These are phyloP conservation scores for Rhodotorula sp. DNA, from an alignment of 1,284 basidiomycete genomes.

Conservation along the genomic window DNA sequence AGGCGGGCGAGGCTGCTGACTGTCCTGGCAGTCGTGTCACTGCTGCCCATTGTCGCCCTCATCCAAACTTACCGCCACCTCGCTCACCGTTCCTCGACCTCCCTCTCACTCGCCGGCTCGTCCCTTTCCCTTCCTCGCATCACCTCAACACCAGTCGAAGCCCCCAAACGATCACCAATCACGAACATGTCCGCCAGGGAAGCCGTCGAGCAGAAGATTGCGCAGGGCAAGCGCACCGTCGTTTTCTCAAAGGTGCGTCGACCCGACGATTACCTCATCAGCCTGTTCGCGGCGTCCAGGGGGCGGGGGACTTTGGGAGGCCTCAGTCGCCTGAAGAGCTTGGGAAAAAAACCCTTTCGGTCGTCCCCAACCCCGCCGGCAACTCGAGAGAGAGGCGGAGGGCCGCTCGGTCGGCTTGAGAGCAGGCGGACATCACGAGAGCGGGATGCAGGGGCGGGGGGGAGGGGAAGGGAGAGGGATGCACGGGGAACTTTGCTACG, in stretches of 20 bases:
- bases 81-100: not conserved
- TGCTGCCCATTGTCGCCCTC: slow-evolving; percentile 11
- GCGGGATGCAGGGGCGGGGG: too few species aligned
- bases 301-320: not conserved
- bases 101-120: slow-evolving; percentile 1
- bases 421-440: not conserved
- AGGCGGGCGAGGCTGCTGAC: not conserved
- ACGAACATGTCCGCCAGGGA: slow-evolving; percentile 49
- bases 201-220: slow-evolving; percentile 48
- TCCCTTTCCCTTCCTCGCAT: not conserved
- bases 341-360: too few species aligned
- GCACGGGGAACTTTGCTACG: not conserved
- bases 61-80: not conserved
- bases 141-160: not conserved
- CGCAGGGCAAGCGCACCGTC: slow-evolving; percentile 44
- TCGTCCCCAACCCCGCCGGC: not conserved
- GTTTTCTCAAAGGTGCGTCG: slow-evolving; percentile 48
- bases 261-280: not conserved
- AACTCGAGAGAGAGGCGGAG: not conserved
- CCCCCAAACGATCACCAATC: slow-evolving; percentile 5
- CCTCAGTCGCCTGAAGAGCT: too few species aligned
- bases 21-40: not conserved
- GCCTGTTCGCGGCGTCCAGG: not conserved
- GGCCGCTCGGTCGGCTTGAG: not conserved
- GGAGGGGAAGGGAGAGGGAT: not conserved